These are phyloP conservation scores for Sphaerobolus stellatus DNA, from an alignment of 1,284 basidiomycete genomes.

Conservation along the genomic window DNA sequence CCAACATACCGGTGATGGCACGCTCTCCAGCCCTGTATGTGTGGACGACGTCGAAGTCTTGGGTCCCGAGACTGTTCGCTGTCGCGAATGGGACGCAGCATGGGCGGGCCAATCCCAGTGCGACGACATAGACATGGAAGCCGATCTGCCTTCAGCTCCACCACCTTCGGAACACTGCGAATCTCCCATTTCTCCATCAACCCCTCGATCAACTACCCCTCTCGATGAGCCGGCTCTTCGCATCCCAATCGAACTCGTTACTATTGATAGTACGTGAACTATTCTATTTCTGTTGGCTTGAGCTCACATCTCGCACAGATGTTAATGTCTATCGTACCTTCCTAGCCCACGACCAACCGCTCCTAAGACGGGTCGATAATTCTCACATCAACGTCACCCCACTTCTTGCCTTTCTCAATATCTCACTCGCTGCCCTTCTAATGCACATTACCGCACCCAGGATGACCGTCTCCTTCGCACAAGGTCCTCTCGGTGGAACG, in stretches of 20 bases:
- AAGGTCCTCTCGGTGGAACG: conserved; percentile 51
- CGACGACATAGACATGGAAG: neutral
- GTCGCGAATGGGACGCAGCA: conserved; percentile 42
- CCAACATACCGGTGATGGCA: neutral
- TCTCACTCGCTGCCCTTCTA: neutral
- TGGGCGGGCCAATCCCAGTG: conserved; percentile 15
- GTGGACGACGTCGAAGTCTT: conserved; percentile 44
- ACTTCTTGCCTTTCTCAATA: neutral
- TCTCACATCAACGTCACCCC: neutral
- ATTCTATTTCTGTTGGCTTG: no score
- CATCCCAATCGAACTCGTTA: no score
- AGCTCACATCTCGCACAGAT: no score
- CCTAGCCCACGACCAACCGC: neutral
- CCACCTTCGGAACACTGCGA: neutral
- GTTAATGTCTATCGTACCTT: neutral
- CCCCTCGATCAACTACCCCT: neutral
- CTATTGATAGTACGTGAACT: no score
- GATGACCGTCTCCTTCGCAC: conserved; percentile 46
- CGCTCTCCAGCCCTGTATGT: neutral
- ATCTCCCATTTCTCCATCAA: neutral
- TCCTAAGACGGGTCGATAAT: neutral
- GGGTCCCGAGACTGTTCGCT: conserved; percentile 50
- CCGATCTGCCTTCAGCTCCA: neutral
- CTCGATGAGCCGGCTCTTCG: neutral
- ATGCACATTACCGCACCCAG: neutral